These are phyloP conservation scores for Thielaviopsis ethacetica DNA, from an alignment of 2,329 filamentous ascomycete genomes.

Conservation along the genomic window DNA sequence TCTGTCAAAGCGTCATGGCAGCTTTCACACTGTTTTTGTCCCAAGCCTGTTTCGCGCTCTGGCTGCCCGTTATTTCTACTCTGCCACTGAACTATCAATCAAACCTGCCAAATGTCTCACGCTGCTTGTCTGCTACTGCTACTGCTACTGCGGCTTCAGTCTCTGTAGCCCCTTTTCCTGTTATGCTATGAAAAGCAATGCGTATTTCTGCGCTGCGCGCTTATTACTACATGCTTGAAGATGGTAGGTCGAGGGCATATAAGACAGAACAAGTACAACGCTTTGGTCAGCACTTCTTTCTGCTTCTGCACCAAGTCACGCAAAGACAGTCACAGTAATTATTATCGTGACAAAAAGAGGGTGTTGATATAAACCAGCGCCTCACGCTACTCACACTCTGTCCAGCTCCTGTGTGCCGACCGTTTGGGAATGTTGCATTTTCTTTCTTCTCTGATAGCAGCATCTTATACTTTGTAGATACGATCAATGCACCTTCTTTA, in stretches of 20 bases:
- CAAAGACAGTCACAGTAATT: background rate
- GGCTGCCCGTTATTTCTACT: background rate
- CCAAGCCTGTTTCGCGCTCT: background rate
- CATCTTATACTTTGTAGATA: background rate
- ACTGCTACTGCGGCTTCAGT: background rate
- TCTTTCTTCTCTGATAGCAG: background rate
- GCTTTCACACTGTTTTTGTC: background rate
- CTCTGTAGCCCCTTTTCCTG: background rate
- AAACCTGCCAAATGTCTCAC: background rate
- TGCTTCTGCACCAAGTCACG: background rate
- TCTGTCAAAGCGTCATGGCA: background rate
- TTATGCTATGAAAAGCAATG: background rate
- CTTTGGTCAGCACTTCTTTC: background rate
- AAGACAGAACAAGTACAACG: background rate
- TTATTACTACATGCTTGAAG: background rate
- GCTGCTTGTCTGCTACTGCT: too few species aligned
- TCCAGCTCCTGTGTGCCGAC: background rate
- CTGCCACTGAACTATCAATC: background rate
- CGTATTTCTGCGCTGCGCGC: background rate
- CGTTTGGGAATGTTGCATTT: background rate
- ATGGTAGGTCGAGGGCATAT: background rate
- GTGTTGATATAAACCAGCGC: background rate
- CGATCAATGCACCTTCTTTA: background rate
- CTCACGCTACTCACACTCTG: background rate
- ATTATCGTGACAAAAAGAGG: background rate